Conservation (phyloP, 2,329 filamentous ascomycete species). For the Microascus cirrosus region DNA sequence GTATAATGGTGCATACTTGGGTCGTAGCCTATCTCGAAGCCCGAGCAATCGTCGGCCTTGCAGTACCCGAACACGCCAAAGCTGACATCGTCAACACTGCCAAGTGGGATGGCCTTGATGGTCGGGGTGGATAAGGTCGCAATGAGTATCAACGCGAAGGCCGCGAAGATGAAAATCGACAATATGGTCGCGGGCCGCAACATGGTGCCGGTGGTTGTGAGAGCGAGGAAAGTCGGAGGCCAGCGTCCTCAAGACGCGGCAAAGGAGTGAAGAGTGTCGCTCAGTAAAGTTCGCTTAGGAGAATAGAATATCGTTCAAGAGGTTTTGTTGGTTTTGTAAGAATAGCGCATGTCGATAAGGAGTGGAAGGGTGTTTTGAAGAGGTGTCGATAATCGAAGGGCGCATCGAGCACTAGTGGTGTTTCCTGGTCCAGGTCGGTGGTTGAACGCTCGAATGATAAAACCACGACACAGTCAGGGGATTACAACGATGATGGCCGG, state of each 20-base stretch:
- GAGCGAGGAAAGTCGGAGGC: conserved; percentile 13
- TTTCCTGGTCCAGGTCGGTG: not conserved
- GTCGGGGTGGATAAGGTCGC: conserved; percentile 88
- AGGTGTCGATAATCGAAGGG: not conserved
- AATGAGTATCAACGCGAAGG: conserved; percentile 76
- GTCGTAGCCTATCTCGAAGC: conserved; percentile 74
- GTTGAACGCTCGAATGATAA: not conserved
- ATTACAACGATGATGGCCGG: not conserved
- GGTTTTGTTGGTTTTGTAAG: not conserved
- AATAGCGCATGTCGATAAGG: not conserved
- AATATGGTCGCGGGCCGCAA: conserved; percentile 88
- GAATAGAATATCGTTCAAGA: not conserved
- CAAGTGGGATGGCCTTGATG: conserved; percentile 74
- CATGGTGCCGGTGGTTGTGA: conserved; percentile 43
- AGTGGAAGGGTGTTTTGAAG: not conserved
- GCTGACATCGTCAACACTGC: conserved; percentile 60
- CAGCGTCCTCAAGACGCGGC: conserved; percentile 35
- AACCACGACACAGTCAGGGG: not conserved
- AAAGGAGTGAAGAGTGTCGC: not conserved
- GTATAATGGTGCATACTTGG: conserved; percentile 45
- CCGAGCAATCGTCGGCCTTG: conserved; percentile 49
- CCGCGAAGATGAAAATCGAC: conserved; percentile 70
- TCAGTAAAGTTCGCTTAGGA: not conserved
- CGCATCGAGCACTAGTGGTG: too few species aligned
- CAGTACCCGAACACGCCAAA: conserved; percentile 95